Evolutionary conservation across 2,329 filamentous ascomycete genomes (phyloP).

Genomic region (Colletotrichum graminicola): DNA sequence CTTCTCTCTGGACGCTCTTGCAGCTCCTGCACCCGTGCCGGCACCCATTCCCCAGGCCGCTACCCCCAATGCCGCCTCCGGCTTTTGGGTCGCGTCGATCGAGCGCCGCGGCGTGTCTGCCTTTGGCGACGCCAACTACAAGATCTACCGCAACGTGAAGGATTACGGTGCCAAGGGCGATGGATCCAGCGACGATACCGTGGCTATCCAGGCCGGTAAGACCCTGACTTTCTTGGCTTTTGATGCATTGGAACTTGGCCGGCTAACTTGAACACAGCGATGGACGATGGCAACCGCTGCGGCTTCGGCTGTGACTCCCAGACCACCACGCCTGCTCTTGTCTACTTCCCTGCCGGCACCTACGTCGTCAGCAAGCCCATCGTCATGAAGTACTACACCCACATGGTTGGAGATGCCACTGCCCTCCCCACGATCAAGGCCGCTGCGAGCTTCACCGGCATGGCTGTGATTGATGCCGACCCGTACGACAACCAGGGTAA

Average conservation of each 20-base stretch:
- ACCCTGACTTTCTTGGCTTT: no score
- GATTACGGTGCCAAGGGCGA: constrained; percentile 80
- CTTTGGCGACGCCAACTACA: constrained; percentile 72
- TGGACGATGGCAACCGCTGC: constrained; percentile 83
- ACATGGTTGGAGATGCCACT: constrained; percentile 85
- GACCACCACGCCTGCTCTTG: constrained; percentile 84
- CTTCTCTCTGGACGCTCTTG: constrained; percentile 51
- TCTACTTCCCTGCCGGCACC: constrained; percentile 92
- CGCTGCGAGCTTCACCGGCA: constrained; percentile 78
- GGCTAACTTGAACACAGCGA: constrained; percentile 55
- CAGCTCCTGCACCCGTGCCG: constrained; percentile 49
- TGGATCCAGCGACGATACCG: constrained; percentile 83
- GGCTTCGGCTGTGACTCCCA: constrained; percentile 84
- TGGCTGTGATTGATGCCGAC: constrained; percentile 90
- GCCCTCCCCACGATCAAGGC: constrained; percentile 82
- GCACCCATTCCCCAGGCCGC: constrained; percentile 36
- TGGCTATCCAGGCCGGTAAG: constrained; percentile 80
- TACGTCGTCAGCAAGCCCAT: constrained; percentile 86
- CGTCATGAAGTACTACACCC: constrained; percentile 91
- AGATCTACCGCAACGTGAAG: constrained; percentile 82
- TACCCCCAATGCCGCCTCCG: constrained; percentile 51
- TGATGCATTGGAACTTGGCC: no score
- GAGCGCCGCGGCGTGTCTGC: constrained; percentile 76
- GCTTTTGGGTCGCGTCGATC: constrained; percentile 81
- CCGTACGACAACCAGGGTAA: constrained; percentile 78